Evolutionary conservation across 163 green algal genomes (phyloP).

Genomic region (Prototheca cutis): DNA sequence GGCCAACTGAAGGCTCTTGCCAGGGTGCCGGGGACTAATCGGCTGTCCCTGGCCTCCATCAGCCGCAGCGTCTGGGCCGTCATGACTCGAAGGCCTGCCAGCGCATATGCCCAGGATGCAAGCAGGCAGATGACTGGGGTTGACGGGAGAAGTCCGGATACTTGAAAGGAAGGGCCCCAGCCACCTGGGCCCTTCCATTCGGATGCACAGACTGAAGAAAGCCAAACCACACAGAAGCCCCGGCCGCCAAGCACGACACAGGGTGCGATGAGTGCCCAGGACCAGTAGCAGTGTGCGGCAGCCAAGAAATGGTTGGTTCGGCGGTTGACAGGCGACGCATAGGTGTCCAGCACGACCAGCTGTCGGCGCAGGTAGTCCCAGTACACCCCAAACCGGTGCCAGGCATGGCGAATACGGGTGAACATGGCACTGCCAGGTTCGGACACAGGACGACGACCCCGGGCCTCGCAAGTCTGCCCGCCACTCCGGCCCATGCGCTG

Average conservation of each 20-base stretch:
- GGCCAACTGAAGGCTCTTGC: constrained; percentile 13
- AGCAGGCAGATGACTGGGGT: not conserved
- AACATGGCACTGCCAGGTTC: too few relatives aligned
- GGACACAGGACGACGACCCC: too few relatives aligned
- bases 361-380: constrained; percentile 90
- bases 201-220: too few relatives aligned
- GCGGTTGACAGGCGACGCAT: constrained; percentile 49
- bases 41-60: not conserved
- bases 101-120: constrained; percentile 2
- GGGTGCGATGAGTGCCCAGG: constrained; percentile 42
- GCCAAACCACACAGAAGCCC: too few relatives aligned
- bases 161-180: not conserved
- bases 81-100: constrained; percentile 25
- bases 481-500: constrained; percentile 26
- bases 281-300: constrained; percentile 53
- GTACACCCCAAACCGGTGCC: not conserved
- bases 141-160: not conserved
- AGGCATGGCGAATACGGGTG: too few relatives aligned
- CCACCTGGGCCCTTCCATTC: not conserved
- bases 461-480: too few relatives aligned
- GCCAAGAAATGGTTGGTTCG: constrained; percentile 65
- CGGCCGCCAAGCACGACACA: too few relatives aligned
- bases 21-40: constrained; percentile 2
- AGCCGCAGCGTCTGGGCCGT: constrained; percentile 2
- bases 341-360: constrained; percentile 88